Evolutionary conservation across 2,329 filamentous ascomycete species (phyloP).

Genomic region (Drechslerella dactyloides): DNA sequence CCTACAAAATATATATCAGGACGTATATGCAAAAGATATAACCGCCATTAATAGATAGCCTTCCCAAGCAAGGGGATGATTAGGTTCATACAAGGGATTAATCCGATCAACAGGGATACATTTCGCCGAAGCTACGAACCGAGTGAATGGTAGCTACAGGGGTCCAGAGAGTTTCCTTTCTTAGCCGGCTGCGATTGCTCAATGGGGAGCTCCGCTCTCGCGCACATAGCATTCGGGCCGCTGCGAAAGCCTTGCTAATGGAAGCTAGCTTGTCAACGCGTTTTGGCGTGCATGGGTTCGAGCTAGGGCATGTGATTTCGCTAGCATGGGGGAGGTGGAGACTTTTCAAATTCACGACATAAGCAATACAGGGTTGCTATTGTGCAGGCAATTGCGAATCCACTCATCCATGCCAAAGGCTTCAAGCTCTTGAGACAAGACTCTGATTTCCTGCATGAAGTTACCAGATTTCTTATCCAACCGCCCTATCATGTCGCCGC

Average conservation of each 20-base stretch:
- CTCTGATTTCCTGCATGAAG: not conserved
- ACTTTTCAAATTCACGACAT: not conserved
- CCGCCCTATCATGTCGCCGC: not conserved
- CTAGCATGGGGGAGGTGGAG: not conserved
- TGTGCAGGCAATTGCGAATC: not conserved
- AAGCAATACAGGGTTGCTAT: not conserved
- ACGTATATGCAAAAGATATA: too few relatives aligned
- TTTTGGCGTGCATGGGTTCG: not conserved
- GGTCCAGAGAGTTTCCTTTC: not conserved
- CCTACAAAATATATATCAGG: too few relatives aligned
- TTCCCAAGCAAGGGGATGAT: too few relatives aligned
- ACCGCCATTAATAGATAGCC: too few relatives aligned
- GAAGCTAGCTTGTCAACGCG: conserved; percentile 2
- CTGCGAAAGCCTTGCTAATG: not conserved
- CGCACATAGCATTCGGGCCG: not conserved
- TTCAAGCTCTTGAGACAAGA: not conserved
- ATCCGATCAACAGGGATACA: not conserved
- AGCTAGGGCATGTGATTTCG: not conserved
- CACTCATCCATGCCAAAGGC: not conserved
- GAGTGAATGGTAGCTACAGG: not conserved
- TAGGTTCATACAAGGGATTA: too few relatives aligned
- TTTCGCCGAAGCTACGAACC: not conserved
- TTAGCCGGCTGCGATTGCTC: not conserved
- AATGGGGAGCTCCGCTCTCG: not conserved
- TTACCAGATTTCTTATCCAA: not conserved